phyloP scores from a whole-genome alignment of 1,139 yeast genomes.

The Kluyveromyces sp. region DNA sequence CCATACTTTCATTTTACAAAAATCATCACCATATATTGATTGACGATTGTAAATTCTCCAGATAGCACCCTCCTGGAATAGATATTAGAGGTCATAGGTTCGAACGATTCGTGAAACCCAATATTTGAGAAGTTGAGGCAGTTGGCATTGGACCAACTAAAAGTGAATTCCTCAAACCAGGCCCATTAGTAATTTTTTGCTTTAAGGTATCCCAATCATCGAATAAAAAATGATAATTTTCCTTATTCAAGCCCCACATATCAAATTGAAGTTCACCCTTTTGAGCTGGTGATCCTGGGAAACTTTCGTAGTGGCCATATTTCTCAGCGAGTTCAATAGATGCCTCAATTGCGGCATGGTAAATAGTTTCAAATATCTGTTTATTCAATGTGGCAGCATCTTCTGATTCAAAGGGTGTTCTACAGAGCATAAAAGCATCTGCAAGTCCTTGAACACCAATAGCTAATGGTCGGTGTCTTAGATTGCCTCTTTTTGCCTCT shows the following conservation, averaged over 20 bases:
- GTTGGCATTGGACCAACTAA: constrained; percentile 94
- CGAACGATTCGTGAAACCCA: constrained; percentile 90
- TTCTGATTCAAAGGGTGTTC: constrained; percentile 71
- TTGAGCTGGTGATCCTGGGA: constrained; percentile 76
- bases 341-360: constrained; percentile 79
- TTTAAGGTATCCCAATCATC: constrained; percentile 70
- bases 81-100: constrained; percentile 82
- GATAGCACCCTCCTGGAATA: constrained; percentile 79
- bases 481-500: constrained; percentile 59
- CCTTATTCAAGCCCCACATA: constrained; percentile 48
- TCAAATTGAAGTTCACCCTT: constrained; percentile 72
- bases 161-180: constrained; percentile 74
- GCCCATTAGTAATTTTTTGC: constrained; percentile 39
- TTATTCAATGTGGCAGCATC: constrained; percentile 66
- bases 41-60: constrained; percentile 83
- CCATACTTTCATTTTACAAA: constrained; percentile 81
- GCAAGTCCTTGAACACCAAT: constrained; percentile 90
- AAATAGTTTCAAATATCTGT: constrained; percentile 82
- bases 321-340: constrained; percentile 63
- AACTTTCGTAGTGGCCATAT: constrained; percentile 60
- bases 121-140: constrained; percentile 87
- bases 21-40: constrained; percentile 73
- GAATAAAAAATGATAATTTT: constrained; percentile 31
- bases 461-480: constrained; percentile 77
- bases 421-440: constrained; percentile 64